Evolutionary conservation across 176 grass and related monocot genomes (phyloP).

Genomic region (Phragmites australis): DNA sequence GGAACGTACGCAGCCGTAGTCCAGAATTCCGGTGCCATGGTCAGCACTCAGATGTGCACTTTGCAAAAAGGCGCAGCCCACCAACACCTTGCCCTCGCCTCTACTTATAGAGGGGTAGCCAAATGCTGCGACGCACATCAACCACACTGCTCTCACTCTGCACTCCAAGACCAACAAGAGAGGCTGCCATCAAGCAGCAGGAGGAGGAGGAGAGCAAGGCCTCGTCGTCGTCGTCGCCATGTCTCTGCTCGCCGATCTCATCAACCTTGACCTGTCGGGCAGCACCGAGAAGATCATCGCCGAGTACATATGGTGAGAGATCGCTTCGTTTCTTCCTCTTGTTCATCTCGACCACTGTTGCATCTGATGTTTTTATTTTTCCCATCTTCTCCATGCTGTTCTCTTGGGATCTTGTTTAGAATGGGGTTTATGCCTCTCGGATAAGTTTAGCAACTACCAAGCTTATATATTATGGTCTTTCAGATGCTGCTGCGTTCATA

Average conservation of each 20-base stretch:
- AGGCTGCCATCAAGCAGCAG: background rate
- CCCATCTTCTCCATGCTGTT: too few relatives aligned
- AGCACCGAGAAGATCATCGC: conserved; percentile 70
- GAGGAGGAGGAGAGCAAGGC: background rate
- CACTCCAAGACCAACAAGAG: background rate
- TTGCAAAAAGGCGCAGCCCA: background rate
- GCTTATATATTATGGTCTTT: too few relatives aligned
- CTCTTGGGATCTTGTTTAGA: background rate
- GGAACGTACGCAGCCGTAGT: too few relatives aligned
- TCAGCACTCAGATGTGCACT: background rate
- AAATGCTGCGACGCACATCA: background rate
- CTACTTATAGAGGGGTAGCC: conserved; percentile 15
- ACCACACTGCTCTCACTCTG: background rate
- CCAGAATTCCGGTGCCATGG: background rate
- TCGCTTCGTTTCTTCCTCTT: background rate
- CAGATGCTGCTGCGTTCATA: background rate
- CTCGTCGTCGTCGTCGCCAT: conserved; percentile 6
- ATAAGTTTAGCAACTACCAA: too few relatives aligned
- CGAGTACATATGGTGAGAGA: conserved; percentile 71
- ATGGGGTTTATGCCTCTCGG: too few relatives aligned
- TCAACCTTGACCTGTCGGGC: conserved; percentile 63
- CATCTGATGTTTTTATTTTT: background rate
- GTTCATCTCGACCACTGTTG: background rate
- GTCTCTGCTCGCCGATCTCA: conserved; percentile 44
- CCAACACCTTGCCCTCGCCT: background rate